Evolutionary conservation across 2,329 filamentous ascomycete genomes (phyloP), one percentile per base, ranked within the genome.

Genomic region (Fusarium penzigii): DNA sequence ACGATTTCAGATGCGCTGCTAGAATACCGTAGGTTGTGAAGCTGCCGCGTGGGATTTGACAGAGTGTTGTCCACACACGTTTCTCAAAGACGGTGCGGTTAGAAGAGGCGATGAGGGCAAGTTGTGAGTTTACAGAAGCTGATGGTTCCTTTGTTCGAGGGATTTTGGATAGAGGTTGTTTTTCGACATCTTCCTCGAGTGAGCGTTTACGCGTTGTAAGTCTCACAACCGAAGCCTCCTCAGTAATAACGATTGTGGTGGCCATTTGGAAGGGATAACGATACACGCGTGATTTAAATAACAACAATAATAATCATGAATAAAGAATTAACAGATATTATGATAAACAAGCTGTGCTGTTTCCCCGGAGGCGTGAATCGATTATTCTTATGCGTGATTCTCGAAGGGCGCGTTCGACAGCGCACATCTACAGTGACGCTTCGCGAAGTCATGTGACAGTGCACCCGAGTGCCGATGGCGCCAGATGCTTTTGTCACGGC

Each of bases 21-120:
- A 96, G 76, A 2, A 87, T 78, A 3, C 82, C 87, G 72, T 96
- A 95, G 0, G 90, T 93, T 1, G 88, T 90, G 65, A 92, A 87
- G 48, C 78, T 78, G 32, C 91, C 91, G 14, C 74, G 70, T 1
- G 92, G 92, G 53, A 96, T 89, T 65, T 91, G 88, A 65, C 87
- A 86, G 3, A 95, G 82, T 5, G 88, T 79, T 2, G 79, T 74
- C 75, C 91, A 93, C 56, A 95, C 82, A 53, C 73, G 72, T 69
- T 84, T 82, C 68, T 86, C 82, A 64, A 84, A 86, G 6, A 75
- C 62, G 1, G 83, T 83, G 56, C 75, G 72, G 25, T 59, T 57
- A 17, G 75, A 76, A 14, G 67, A 56, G 8, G 73, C 72, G 58
- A 82, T 82, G 58, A 72, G 76, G 29, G 65, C 59, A 3, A 81